phyloP scores from a whole-genome alignment of 495 filamentous ascomycete genomes.

The Talaromyces thailandensis region DNA sequence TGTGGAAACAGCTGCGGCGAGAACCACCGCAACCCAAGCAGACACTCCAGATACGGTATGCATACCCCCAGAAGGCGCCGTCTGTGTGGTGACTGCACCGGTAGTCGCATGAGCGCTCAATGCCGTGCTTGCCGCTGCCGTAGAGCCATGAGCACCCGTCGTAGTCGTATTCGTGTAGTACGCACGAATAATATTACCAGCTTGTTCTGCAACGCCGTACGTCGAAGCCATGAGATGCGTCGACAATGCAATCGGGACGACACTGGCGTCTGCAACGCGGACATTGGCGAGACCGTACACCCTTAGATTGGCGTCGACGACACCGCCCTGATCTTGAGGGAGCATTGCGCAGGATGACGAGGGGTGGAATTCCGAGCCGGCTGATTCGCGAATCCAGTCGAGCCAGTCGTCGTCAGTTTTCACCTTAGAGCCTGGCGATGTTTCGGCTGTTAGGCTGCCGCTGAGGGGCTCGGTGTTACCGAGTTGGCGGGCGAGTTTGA shows the following conservation, averaged over 20 bases:
- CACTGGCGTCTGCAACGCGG: constrained; percentile 40
- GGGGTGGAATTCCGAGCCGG: constrained; percentile 36
- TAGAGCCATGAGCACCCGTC: not conserved
- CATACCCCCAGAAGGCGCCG: not conserved
- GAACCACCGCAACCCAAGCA: not conserved
- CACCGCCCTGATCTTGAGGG: constrained; percentile 34
- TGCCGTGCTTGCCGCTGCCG: not conserved
- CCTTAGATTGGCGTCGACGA: constrained; percentile 36
- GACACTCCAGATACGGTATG: not conserved
- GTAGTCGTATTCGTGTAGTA: not conserved
- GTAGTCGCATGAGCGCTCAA: not conserved
- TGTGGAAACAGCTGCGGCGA: not conserved
- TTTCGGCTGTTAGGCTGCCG: constrained; percentile 17
- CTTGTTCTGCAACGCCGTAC: constrained; percentile 54
- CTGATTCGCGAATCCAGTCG: constrained; percentile 12
- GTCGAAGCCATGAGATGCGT: constrained; percentile 42
- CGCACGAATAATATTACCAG: constrained; percentile 40
- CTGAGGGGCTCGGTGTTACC: constrained; percentile 18
- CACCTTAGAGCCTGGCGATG: constrained; percentile 13
- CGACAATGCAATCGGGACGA: constrained; percentile 40
- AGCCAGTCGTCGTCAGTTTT: constrained; percentile 20
- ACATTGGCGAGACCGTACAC: constrained; percentile 43
- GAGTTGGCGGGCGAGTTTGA: constrained; percentile 22
- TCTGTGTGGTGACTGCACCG: not conserved
- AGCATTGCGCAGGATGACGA: constrained; percentile 44